phyloP scores from a whole-genome alignment of 176 grass and related monocot species.

The Leersia perrieri region DNA sequence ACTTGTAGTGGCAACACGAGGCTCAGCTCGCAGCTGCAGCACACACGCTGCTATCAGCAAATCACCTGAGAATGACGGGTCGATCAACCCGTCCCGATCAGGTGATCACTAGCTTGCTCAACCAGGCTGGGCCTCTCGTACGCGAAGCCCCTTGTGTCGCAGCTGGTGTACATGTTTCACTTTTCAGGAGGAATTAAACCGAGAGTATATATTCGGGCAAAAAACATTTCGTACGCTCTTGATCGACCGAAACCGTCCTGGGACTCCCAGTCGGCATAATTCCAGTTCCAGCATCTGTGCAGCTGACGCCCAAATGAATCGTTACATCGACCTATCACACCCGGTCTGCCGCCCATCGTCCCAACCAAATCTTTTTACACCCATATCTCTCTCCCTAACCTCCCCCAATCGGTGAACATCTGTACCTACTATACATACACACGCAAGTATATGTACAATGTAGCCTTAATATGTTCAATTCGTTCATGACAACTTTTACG shows the following conservation, averaged over 20 bases:
- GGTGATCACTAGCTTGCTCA: background rate
- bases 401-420: background rate
- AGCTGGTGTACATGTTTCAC: background rate
- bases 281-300: background rate
- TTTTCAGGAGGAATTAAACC: background rate
- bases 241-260: background rate
- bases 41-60: background rate
- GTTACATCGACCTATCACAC: background rate
- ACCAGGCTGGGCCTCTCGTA: background rate
- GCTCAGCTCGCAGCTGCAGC: background rate
- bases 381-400: background rate
- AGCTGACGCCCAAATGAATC: background rate
- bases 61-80: background rate
- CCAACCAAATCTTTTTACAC: background rate
- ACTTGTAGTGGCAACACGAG: background rate
- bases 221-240: background rate
- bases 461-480: background rate
- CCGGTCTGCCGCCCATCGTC: background rate
- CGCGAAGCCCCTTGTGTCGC: background rate
- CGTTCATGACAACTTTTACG: background rate
- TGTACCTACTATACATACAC: background rate
- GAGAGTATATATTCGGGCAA: background rate
- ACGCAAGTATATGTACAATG: background rate
- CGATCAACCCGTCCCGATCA: background rate
- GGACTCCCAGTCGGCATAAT: conserved; percentile 13